These are phyloP conservation scores for Vitis amurensis DNA, from an alignment of 164 flowering plant species.

Conservation along the genomic window DNA sequence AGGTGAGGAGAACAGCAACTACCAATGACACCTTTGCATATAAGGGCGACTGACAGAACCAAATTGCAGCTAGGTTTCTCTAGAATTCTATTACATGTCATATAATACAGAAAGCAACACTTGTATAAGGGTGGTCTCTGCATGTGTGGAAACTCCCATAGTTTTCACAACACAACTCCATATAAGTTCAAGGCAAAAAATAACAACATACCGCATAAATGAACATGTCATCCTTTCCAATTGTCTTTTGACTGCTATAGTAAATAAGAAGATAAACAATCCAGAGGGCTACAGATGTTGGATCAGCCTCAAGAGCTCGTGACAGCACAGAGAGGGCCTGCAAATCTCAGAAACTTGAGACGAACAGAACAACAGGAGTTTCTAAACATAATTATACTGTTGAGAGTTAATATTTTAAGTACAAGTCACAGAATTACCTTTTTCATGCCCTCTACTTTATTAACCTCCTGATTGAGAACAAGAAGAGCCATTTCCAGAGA, in stretches of 20 bases:
- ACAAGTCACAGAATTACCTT: constrained; percentile 49
- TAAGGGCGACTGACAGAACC: background rate
- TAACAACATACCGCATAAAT: constrained; percentile 63
- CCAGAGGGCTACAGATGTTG: constrained; percentile 67
- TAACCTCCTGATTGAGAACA: constrained; percentile 43
- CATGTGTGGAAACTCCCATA: background rate
- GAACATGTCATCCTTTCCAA: constrained; percentile 78
- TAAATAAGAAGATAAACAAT: constrained; percentile 65
- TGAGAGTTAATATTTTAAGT: constrained; percentile 1
- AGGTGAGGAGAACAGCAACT: no score
- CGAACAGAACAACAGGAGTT: background rate
- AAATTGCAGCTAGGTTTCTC: background rate
- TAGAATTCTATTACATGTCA: background rate
- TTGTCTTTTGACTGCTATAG: constrained; percentile 39
- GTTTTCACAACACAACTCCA: background rate
- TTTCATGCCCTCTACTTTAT: constrained; percentile 45
- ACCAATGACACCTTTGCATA: no score
- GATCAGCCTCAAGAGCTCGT: constrained; percentile 68
- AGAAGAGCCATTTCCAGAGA: constrained; percentile 67
- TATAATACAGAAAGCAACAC: background rate
- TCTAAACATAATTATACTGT: background rate
- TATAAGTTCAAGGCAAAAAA: constrained; percentile 3
- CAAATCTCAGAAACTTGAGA: constrained; percentile 16
- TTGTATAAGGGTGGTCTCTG: background rate
- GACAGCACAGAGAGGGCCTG: constrained; percentile 72